phyloP scores from a whole-genome alignment of 2,329 filamentous ascomycete genomes.

The Colletotrichum viniferum region DNA sequence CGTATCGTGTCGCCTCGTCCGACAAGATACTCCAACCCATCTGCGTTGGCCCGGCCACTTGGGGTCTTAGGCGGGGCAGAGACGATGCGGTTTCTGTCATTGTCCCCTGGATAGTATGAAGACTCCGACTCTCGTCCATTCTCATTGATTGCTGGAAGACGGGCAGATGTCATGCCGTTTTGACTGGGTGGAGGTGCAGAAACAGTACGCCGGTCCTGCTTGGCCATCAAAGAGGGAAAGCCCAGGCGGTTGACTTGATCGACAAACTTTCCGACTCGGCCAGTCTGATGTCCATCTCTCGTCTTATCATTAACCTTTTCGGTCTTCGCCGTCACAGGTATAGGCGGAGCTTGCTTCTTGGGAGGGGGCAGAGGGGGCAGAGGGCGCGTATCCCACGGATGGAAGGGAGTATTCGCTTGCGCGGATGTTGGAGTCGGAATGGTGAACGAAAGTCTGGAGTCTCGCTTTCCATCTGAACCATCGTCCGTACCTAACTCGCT shows the following conservation, averaged over 20 bases:
- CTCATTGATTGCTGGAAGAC: slow-evolving; percentile 56
- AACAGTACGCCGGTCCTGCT: slow-evolving; percentile 49
- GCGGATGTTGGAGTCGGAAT: slow-evolving; percentile 37
- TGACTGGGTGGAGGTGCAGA: slow-evolving; percentile 56
- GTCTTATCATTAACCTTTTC: background rate
- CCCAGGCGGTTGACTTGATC: slow-evolving; percentile 27
- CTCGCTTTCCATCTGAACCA: slow-evolving; percentile 31
- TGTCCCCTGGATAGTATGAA: slow-evolving; percentile 4
- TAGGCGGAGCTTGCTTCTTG: background rate
- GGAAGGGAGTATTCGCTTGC: slow-evolving; percentile 32
- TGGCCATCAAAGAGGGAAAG: slow-evolving; percentile 34
- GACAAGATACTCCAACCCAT: slow-evolving; percentile 48
- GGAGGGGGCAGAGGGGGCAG: slow-evolving; percentile 52
- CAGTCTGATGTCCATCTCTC: background rate
- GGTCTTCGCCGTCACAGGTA: background rate
- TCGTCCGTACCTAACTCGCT: slow-evolving; percentile 32
- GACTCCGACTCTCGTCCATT: slow-evolving; percentile 29
- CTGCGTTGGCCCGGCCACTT: slow-evolving; percentile 31
- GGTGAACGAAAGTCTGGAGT: slow-evolving; percentile 47
- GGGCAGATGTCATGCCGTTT: slow-evolving; percentile 38
- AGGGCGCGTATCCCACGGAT: slow-evolving; percentile 51
- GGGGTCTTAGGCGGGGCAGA: slow-evolving; percentile 46
- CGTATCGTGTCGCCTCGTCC: slow-evolving; percentile 58
- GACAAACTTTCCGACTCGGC: slow-evolving; percentile 20
- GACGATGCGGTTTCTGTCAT: slow-evolving; percentile 46